Base-by-base conservation (phyloP, 1,284 basidiomycete genomes). In the Vanrija sp. region DNA sequence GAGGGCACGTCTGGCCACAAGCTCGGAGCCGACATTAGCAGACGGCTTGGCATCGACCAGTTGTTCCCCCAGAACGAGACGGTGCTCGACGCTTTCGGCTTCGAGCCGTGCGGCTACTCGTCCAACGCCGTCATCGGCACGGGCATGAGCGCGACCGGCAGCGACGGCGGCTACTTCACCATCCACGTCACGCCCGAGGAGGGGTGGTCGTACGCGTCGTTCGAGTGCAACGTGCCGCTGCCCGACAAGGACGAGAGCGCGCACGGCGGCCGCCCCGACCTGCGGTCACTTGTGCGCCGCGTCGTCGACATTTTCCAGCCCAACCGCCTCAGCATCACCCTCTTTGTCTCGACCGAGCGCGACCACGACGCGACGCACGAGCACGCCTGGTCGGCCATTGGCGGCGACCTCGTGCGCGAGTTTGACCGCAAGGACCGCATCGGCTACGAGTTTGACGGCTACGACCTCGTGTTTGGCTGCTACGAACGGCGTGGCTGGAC, bases 111-210 rank as follows among this genome's bases (percentile, higher is more conserved):
- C 69, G 96, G 96, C 18, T 99, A 97, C 74, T 94, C 89, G 4
- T 89, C 91, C 63, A 99, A 99, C 72, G 93, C 92, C 2, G 83
- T 98, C 24, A 81, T 96, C 49, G 85, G 72, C 15, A 62, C 66
- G 5, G 75, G 87, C 4, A 56, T 67, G 80, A 61, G 59, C 14
- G 61, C 64, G 46, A 56, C 69, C 14, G 62, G 36, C 53, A 41
- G 20, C 18, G 52, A 56, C 20, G 92, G 94, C 70, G 90, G 93
- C 27, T 98, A 98, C 78, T 98, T 92, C 76, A 98, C 93, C 8
- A 95, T 98, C 57, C 96, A 99, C 74, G 96, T 98, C 49, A 99
- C 96, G 0, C 96, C 96, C 31, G 96, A 98, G 75, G 85, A 88
- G 63, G 94, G 89, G 54, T 97, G 90, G 85, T 95, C 91, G 45